Conservation (phyloP, 768 basidiomycete genomes). For the Macrolepiota dolichaula region DNA sequence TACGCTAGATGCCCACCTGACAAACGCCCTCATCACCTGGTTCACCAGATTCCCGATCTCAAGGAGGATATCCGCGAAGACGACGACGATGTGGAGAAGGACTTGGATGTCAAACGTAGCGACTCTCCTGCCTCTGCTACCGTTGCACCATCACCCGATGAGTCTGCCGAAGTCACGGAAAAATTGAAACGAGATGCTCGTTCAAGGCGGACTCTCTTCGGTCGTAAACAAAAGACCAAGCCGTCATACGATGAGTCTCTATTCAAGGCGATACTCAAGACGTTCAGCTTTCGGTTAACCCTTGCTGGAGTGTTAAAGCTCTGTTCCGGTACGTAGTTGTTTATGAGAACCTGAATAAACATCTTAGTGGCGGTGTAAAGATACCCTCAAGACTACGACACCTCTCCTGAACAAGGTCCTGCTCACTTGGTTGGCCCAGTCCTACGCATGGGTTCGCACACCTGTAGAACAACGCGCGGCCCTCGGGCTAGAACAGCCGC, state of each 20-base stretch:
- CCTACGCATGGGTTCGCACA: constrained; percentile 38
- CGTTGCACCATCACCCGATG: constrained; percentile 9
- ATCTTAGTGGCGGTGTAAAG: constrained; percentile 15
- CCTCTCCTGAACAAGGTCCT: constrained; percentile 58
- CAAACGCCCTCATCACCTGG: constrained; percentile 26
- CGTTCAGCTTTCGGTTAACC: constrained; percentile 47
- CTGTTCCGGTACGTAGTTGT: constrained; percentile 28
- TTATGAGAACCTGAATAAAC: background rate
- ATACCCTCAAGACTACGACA: constrained; percentile 48
- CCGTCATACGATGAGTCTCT: constrained; percentile 45
- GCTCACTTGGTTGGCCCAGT: constrained; percentile 53
- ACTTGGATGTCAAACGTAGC: background rate
- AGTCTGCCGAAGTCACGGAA: background rate
- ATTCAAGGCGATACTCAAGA: constrained; percentile 41
- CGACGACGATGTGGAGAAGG: constrained; percentile 8
- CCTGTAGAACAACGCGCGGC: constrained; percentile 33
- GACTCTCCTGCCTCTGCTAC: background rate
- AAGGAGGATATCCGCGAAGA: constrained; percentile 1
- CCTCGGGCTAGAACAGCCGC: constrained; percentile 31
- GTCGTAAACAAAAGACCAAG: constrained; percentile 3
- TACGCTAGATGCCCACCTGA: constrained; percentile 40
- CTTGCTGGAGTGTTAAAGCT: constrained; percentile 45
- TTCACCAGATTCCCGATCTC: background rate
- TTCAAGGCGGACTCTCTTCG: background rate
- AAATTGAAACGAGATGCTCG: background rate